Evolutionary conservation across 306 rosid species (phyloP), one percentile per base, ranked within the genome.

Genomic region (Senna tora): DNA sequence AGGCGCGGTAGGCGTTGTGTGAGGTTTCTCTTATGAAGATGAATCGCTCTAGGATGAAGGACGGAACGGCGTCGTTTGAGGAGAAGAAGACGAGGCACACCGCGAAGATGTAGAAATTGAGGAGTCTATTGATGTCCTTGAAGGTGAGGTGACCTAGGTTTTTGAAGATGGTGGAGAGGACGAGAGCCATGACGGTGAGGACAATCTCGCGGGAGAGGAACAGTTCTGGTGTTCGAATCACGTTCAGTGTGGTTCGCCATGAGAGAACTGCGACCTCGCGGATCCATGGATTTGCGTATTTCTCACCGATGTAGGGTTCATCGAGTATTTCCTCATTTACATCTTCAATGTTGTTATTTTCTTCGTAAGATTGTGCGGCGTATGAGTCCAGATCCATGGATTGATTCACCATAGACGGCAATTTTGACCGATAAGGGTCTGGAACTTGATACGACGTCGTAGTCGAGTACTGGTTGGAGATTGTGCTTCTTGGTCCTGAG

Each of bases 1-100:
- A 93, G 34, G 98, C 92, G 9, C 97, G 92, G 22, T 93, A 93
- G 47, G 98, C 93, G 12, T 90, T 93, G 83, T 93, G 94, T 7
- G 98, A 93, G 38, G 96, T 83, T 76, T 93, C 92, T 81, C 94
- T 78, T 19, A 87, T 90, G 88, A 93, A 93, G 79, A 93, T 93
- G 92, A 93, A 93, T 71, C 97, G 82, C 67, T 93, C 96, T 36
- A 78, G 80, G 84, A 90, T 93, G 77, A 89, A 89, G 21, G 98
- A 88, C 4, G 98, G 98, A 47, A 93, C 97, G 8, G 97, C 98
- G 53, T 93, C 96, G 38, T 91, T 93, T 54, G 98, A 93, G 28
- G 98, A 91, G 50, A 91, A 89, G 96, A 93, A 93, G 36, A 91
- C 87, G 2, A 93, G 88, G 81, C 94, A 89, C 19, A 89, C 91